Percentiles rank a stretch among this genome's conserved stretches.
Evolutionary conservation across 805 yeast species (phyloP).

Genomic region (Zygosaccharomyces bisporus): DNA sequence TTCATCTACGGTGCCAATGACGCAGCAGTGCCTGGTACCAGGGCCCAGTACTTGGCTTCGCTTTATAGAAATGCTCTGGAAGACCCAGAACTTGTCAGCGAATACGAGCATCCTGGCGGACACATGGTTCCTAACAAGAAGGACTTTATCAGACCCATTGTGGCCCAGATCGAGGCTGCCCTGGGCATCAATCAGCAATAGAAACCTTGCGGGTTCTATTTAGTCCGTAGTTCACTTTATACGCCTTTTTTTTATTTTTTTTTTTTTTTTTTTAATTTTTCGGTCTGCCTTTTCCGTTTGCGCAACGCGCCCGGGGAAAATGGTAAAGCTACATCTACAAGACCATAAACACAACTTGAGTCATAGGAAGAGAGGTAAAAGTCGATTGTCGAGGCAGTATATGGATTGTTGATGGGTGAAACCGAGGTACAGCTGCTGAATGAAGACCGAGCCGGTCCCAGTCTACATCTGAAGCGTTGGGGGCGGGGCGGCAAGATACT

Average conservation of each 20-base stretch:
- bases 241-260: neutral
- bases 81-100: constrained; percentile 39
- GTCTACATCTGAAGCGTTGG: constrained; percentile 6
- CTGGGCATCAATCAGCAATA: constrained; percentile 1
- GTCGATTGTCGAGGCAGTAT: constrained; percentile 1
- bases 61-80: constrained; percentile 43
- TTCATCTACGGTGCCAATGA: constrained; percentile 86
- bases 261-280: too few relatives aligned
- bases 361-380: neutral
- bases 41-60: constrained; percentile 59
- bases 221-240: constrained; percentile 1
- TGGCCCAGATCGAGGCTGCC: constrained; percentile 36
- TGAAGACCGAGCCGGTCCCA: neutral
- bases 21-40: constrained; percentile 72
- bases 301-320: constrained; percentile 5
- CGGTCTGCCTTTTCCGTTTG: too few relatives aligned
- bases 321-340: neutral
- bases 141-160: constrained; percentile 44
- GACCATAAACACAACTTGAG: neutral
- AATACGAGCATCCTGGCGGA: constrained; percentile 88
- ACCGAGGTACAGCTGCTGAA: constrained; percentile 4
- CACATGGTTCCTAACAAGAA: constrained; percentile 93
- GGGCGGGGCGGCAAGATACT: constrained; percentile 11
- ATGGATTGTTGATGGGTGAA: constrained; percentile 8
- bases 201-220: neutral